Evolutionary conservation across 2,329 filamentous ascomycete genomes (phyloP).

Genomic region (Hirsutella rhossiliensis): DNA sequence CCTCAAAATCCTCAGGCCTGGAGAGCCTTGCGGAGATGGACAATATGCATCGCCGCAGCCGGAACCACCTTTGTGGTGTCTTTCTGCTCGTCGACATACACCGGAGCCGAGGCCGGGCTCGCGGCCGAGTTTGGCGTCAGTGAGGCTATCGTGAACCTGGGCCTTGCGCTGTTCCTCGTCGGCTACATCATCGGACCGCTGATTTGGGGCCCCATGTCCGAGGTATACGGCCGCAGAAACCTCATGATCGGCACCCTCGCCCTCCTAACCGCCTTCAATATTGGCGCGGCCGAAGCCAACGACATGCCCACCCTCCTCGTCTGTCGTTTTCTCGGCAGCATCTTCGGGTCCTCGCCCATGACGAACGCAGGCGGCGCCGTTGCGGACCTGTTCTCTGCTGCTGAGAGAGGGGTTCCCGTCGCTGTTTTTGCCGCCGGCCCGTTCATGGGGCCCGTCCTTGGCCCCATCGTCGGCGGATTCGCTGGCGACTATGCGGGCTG

Average conservation of each 20-base stretch:
- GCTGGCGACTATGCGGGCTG: constrained; percentile 29
- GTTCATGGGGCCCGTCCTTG: constrained; percentile 43
- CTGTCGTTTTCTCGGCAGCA: constrained; percentile 48
- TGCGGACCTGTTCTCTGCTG: constrained; percentile 48
- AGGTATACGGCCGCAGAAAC: constrained; percentile 46
- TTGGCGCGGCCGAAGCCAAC: constrained; percentile 32
- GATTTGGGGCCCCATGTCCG: constrained; percentile 66
- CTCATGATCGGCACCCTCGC: constrained; percentile 27
- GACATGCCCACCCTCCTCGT: constrained; percentile 51
- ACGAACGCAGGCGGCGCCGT: constrained; percentile 56
- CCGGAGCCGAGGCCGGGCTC: constrained; percentile 58
- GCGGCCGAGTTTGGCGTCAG: constrained; percentile 53
- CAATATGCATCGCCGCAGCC: constrained; percentile 74
- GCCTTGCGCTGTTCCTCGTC: constrained; percentile 54
- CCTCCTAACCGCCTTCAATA: constrained; percentile 39
- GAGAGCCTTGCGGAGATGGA: constrained; percentile 70
- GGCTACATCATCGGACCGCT: constrained; percentile 75
- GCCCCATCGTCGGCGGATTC: constrained; percentile 32
- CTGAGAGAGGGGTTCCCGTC: constrained; percentile 50
- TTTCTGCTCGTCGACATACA: constrained; percentile 63
- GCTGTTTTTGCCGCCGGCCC: constrained; percentile 53
- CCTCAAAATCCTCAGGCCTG: constrained; percentile 78
- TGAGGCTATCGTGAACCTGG: constrained; percentile 57
- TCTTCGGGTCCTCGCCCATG: constrained; percentile 49
- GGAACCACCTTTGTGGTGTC: constrained; percentile 64